Conservation (phyloP, 1,139 yeast genomes). For the Diutina scorzettiae region DNA sequence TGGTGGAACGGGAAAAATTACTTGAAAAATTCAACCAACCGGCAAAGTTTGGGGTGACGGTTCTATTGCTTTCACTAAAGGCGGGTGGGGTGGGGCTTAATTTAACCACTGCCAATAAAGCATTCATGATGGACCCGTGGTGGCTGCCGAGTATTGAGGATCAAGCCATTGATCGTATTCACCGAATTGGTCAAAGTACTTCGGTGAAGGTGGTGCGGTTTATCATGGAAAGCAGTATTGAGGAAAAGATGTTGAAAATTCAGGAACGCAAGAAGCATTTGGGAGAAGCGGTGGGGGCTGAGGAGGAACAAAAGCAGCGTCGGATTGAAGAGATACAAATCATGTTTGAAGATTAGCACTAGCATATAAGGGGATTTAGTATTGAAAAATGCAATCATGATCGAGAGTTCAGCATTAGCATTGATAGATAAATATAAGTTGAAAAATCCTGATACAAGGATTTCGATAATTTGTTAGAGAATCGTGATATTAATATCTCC, state of each 20-base stretch:
- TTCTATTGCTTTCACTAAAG: slow-evolving; percentile 65
- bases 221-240: slow-evolving; percentile 77
- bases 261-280: slow-evolving; percentile 79
- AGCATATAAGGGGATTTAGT: too few species aligned
- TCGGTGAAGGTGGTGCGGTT: slow-evolving; percentile 70
- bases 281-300: slow-evolving; percentile 76
- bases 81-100: slow-evolving; percentile 97
- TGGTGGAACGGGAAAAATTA: slow-evolving; percentile 54
- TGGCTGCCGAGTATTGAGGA: slow-evolving; percentile 94
- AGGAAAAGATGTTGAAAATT: slow-evolving; percentile 76
- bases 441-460: too few species aligned
- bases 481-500: too few species aligned
- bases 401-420: too few species aligned
- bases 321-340: slow-evolving; percentile 74
- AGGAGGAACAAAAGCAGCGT: slow-evolving; percentile 54
- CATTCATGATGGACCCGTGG: slow-evolving; percentile 96
- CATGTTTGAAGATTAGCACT: slow-evolving; percentile 47
- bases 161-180: slow-evolving; percentile 91
- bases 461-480: too few species aligned
- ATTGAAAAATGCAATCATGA: too few species aligned
- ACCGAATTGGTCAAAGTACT: slow-evolving; percentile 75
- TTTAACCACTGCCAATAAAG: slow-evolving; percentile 73
- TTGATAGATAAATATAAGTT: too few species aligned
- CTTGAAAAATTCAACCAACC: slow-evolving; percentile 39
- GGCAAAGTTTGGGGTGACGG: slow-evolving; percentile 26